Conservation (phyloP, 495 filamentous ascomycete genomes). For the Astrothelium macrocarpum region DNA sequence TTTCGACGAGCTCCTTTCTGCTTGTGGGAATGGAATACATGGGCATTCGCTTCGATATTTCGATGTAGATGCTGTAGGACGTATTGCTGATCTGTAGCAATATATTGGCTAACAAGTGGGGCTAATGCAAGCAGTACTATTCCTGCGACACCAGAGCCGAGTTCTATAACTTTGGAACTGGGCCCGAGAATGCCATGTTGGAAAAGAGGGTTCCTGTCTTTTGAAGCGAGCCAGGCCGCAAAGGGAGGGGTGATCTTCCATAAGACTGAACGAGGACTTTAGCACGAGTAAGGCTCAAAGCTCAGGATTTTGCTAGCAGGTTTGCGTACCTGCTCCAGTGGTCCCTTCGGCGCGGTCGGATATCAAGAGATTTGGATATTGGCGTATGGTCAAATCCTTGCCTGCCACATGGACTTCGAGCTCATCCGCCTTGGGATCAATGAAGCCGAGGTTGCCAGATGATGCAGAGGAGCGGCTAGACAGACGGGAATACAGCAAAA, state of each 20-base stretch:
- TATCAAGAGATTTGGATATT: conserved; percentile 72
- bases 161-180: conserved; percentile 58
- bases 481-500: conserved; percentile 68
- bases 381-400: conserved; percentile 66
- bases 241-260: conserved; percentile 90
- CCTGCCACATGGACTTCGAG: conserved; percentile 61
- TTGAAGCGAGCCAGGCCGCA: conserved; percentile 64
- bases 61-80: conserved; percentile 61
- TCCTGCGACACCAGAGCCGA: conserved; percentile 79
- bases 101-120: conserved; percentile 51
- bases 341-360: conserved; percentile 74
- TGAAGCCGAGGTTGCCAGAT: conserved; percentile 61
- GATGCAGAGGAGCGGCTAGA: conserved; percentile 31
- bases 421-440: conserved; percentile 55
- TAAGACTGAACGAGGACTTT: conserved; percentile 43
- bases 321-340: conserved; percentile 71
- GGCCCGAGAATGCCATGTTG: conserved; percentile 42
- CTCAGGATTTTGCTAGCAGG: conserved; percentile 4
- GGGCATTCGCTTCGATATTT: conserved; percentile 61
- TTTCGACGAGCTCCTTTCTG: not conserved
- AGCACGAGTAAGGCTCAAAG: conserved; percentile 1
- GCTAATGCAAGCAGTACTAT: conserved; percentile 59
- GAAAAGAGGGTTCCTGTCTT: conserved; percentile 54
- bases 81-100: conserved; percentile 85
- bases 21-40: not conserved